phyloP scores from a whole-genome alignment of 176 grass and related monocot species.

The Rhynchospora pubera region DNA sequence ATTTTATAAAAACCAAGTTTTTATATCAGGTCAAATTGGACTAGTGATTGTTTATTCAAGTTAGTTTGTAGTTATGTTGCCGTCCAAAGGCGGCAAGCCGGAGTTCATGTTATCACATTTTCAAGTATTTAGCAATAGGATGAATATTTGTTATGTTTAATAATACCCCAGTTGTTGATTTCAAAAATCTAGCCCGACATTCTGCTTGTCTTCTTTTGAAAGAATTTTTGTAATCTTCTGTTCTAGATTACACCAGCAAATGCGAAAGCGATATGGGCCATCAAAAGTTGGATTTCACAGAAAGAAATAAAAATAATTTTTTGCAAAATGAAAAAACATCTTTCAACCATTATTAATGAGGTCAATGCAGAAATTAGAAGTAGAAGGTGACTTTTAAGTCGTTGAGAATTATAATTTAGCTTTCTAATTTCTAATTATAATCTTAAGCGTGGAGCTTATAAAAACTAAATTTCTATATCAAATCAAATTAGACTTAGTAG shows the following conservation, averaged over 20 bases:
- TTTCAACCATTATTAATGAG: background rate
- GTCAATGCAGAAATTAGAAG: background rate
- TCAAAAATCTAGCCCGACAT: background rate
- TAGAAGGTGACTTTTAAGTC: background rate
- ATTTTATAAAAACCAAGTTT: background rate
- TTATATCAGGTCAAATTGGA: background rate
- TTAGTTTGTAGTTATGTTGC: background rate
- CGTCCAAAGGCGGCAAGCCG: constrained; percentile 1
- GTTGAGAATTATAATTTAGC: background rate
- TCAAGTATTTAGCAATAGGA: background rate
- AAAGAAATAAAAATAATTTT: background rate
- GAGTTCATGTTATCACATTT: background rate
- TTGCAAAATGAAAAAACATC: background rate
- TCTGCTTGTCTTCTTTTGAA: background rate
- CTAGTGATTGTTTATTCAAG: background rate
- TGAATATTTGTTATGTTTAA: background rate
- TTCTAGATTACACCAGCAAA: background rate
- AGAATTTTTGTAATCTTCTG: background rate
- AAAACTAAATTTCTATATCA: background rate
- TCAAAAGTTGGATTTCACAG: background rate
- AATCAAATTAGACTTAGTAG: background rate
- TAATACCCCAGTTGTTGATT: background rate
- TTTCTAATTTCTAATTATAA: background rate
- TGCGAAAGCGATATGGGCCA: background rate
- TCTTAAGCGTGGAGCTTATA: background rate